Percentiles rank a stretch among this genome's conserved stretches.
phyloP scores from a whole-genome alignment of 306 rosid genomes.

The Rubus parviflorus region DNA sequence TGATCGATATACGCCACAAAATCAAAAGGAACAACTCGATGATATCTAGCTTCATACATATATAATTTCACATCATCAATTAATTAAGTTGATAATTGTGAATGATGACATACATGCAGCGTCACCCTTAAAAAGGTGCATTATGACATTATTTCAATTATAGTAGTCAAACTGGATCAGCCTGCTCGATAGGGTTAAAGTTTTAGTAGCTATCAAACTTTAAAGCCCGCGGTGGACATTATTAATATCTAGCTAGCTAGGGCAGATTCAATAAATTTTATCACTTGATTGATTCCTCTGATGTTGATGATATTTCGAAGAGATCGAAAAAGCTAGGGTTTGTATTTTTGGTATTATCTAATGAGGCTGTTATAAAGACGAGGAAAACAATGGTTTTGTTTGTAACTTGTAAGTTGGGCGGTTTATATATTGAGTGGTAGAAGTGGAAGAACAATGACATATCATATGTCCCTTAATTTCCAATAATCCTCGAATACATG shows the following conservation, averaged over 20 bases:
- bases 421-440: slow-evolving; percentile 5
- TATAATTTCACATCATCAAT: neutral
- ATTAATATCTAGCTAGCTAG: neutral
- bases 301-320: slow-evolving; percentile 1
- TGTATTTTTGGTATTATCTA: neutral
- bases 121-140: slow-evolving; percentile 5
- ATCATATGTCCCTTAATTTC: neutral
- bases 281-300: slow-evolving; percentile 1
- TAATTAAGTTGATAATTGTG: neutral
- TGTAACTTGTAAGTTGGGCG: slow-evolving; percentile 15
- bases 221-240: slow-evolving; percentile 1
- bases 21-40: neutral
- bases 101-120: neutral
- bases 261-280: neutral
- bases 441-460: slow-evolving; percentile 17
- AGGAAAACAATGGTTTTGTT: slow-evolving; percentile 10
- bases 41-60: neutral
- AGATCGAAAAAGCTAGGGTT: neutral
- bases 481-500: neutral
- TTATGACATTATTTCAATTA: neutral
- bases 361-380: neutral
- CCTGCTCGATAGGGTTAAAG: neutral
- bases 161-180: neutral
- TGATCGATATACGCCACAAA: neutral
- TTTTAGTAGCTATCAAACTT: neutral